A percentile compares a stretch with the other conserved stretches of the same genome.
phyloP scores from a whole-genome alignment of 768 basidiomycete species.

The Rhizopogon roseolus region DNA sequence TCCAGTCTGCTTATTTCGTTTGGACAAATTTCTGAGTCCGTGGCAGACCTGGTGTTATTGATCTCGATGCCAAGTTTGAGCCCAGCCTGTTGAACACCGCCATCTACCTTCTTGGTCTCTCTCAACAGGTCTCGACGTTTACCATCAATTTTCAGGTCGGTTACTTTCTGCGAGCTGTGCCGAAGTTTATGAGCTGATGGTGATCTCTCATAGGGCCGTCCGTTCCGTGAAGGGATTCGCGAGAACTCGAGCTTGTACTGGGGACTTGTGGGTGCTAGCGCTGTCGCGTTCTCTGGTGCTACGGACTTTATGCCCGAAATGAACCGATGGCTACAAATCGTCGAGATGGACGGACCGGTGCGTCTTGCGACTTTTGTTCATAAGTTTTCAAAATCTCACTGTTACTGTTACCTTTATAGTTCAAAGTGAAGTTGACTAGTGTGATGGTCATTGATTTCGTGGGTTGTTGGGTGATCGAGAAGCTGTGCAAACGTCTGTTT shows the following conservation, averaged over 20 bases:
- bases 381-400: not conserved
- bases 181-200: not conserved
- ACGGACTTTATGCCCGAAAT: slow-evolving; percentile 94
- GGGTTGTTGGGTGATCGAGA: slow-evolving; percentile 85
- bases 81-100: slow-evolving; percentile 94
- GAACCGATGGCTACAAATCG: slow-evolving; percentile 95
- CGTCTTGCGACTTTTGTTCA: slow-evolving; percentile 26
- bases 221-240: slow-evolving; percentile 96
- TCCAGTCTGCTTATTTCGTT: slow-evolving; percentile 13
- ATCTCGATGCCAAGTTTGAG: slow-evolving; percentile 95
- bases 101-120: slow-evolving; percentile 91
- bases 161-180: too few relatives aligned
- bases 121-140: slow-evolving; percentile 98
- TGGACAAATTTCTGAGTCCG: slow-evolving; percentile 4
- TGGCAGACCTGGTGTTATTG: slow-evolving; percentile 65
- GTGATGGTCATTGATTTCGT: slow-evolving; percentile 87
- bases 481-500: slow-evolving; percentile 78
- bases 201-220: slow-evolving; percentile 61
- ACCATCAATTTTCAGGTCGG: slow-evolving; percentile 92
- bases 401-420: slow-evolving; percentile 41
- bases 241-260: slow-evolving; percentile 94
- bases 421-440: slow-evolving; percentile 72
- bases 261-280: slow-evolving; percentile 84
- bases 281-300: slow-evolving; percentile 90
- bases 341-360: slow-evolving; percentile 78